Evolutionary conservation across 1,284 basidiomycete genomes (phyloP).

Genomic region (Puccinia novopanici): DNA sequence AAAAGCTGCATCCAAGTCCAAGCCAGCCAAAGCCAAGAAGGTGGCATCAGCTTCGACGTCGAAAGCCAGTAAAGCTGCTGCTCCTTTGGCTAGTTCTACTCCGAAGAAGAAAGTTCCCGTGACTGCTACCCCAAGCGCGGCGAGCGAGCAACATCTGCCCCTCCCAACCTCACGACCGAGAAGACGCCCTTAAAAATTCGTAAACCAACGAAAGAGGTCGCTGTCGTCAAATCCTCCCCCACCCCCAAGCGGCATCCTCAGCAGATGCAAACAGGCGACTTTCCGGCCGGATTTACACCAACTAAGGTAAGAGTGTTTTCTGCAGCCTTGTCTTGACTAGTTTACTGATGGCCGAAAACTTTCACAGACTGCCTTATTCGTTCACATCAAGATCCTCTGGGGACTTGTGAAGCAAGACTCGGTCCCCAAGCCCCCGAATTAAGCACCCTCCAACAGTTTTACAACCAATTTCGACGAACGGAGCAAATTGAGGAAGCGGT

Average conservation of each 20-base stretch:
- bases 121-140: neutral
- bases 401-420: conserved; percentile 34
- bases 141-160: neutral
- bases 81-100: neutral
- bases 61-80: neutral
- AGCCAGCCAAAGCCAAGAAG: neutral
- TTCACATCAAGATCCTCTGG: conserved; percentile 40
- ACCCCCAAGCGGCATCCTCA: neutral
- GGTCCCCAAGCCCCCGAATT: conserved; percentile 13
- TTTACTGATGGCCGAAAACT: neutral
- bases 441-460: conserved; percentile 15
- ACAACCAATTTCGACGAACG: conserved; percentile 1
- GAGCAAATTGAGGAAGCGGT: conserved; percentile 27
- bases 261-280: conserved; percentile 15
- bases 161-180: too few relatives aligned
- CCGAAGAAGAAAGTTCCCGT: neutral
- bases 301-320: neutral
- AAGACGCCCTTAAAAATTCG: neutral
- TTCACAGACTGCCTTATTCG: conserved; percentile 13
- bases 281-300: neutral
- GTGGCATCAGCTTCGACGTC: too few relatives aligned
- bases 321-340: neutral
- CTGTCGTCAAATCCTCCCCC: neutral
- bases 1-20: neutral
- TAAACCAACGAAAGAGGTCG: neutral